Evolutionary conservation across 176 grass and related monocot genomes (phyloP), one percentile per base, ranked within the genome.

Genomic region (Avena insularis): DNA sequence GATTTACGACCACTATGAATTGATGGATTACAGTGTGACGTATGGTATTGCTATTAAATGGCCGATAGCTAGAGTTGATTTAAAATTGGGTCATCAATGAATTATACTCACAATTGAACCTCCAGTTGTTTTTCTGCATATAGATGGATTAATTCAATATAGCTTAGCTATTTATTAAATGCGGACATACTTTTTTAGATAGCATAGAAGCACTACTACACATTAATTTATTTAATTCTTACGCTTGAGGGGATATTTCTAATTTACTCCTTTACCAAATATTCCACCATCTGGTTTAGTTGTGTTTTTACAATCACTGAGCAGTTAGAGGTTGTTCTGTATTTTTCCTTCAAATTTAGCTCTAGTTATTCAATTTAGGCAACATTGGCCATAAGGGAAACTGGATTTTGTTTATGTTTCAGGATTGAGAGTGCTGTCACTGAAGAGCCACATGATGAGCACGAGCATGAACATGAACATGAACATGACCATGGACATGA

Each of bases 361-460:
- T 81, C 23, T 70, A 58, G 9, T 49, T 84, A 57, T 19, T 47
- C 50, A 20, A 43, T 67, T 75, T 55, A 57, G 25, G 81, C 60
- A 43, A 9, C 4, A 5, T 3, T 81, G 25, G n/a, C 10, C n/a
- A 81, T 69, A 74, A 56, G 43, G 7, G n/a, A 38, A 86, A 76
- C 59, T 77, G 0, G 25, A 53, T 82, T 62, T 77, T 79, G 6
- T 82, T 83, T 31, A 15, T 71, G 6, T 88, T 88, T 69, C 93
- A 98, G 97, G 90, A 98, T 98, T 70, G 97, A 98, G 87, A 98
- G 93, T 88, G 85, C 89, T 86, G 97, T 98, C 35, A 81, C 78
- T 81, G 96, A 98, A 86, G 87, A 76, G 17, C 89, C 92, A 79
- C 87, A 90, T 75, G 93, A 95, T 76, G 93, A 95, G 19, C 91